Conservation (phyloP, 345 rosid species). For the Isatis tinctoria region DNA sequence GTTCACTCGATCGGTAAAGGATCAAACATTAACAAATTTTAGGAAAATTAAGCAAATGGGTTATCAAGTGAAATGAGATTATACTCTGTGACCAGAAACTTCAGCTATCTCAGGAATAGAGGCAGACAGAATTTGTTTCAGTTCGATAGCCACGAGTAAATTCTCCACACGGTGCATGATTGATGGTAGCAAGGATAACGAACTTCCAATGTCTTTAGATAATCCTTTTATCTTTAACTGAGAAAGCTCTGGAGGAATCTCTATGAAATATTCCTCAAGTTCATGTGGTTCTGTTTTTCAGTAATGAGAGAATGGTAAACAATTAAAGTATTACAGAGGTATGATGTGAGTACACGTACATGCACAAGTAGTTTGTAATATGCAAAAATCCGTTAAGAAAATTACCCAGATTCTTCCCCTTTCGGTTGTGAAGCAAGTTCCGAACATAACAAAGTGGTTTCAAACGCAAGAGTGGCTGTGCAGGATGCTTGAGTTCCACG, state of each 20-base stretch:
- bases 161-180: constrained; percentile 88
- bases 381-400: constrained; percentile 12
- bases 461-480: constrained; percentile 66
- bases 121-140: constrained; percentile 56
- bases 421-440: constrained; percentile 81
- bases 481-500: constrained; percentile 56
- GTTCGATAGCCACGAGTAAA: constrained; percentile 88
- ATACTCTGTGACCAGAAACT: constrained; percentile 69
- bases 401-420: constrained; percentile 52
- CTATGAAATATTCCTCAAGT: constrained; percentile 70
- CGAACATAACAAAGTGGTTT: constrained; percentile 68
- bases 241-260: constrained; percentile 84
- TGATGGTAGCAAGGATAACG: constrained; percentile 83
- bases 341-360: not conserved
- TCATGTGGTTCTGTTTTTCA: constrained; percentile 54
- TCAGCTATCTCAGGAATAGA: constrained; percentile 72
- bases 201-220: constrained; percentile 88
- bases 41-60: constrained; percentile 14
- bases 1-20: constrained; percentile 23
- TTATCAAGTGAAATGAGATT: constrained; percentile 20
- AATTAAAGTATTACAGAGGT: not conserved
- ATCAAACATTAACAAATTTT: constrained; percentile 10
- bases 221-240: constrained; percentile 79
- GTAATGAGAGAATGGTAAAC: constrained; percentile 13
- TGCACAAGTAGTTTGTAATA: constrained; percentile 8